phyloP scores from a whole-genome alignment of 305 asterid species.

The Fraxinus dipetala region DNA sequence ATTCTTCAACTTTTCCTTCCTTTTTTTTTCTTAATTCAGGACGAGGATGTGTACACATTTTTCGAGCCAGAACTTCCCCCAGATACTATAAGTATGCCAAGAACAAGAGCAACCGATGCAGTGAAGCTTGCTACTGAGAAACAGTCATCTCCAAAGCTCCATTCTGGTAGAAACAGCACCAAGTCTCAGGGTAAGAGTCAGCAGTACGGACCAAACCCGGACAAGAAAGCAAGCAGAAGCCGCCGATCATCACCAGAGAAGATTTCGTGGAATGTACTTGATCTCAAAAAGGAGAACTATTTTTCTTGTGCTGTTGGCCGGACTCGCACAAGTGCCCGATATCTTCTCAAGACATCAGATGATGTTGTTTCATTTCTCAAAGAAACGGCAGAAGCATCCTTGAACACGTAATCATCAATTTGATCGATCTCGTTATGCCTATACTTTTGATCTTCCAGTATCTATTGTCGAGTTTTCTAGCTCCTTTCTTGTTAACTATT shows the following conservation, averaged over 20 bases:
- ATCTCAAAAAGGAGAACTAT: constrained; percentile 87
- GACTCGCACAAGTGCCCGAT: constrained; percentile 75
- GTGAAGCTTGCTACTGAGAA: constrained; percentile 36
- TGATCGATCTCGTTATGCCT: constrained; percentile 14
- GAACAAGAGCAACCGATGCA: constrained; percentile 50
- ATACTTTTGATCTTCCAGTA: constrained; percentile 11
- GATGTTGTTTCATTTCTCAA: constrained; percentile 66
- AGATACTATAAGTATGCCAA: constrained; percentile 45
- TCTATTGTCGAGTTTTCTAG: not conserved
- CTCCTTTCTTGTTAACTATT: not conserved
- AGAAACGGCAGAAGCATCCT: constrained; percentile 49
- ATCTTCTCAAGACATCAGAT: constrained; percentile 56
- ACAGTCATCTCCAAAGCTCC: constrained; percentile 43
- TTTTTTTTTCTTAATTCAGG: constrained; percentile 40
- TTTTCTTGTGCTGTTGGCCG: constrained; percentile 88
- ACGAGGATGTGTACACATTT: constrained; percentile 84
- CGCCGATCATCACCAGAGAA: constrained; percentile 49
- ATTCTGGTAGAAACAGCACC: constrained; percentile 40
- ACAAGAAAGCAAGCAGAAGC: constrained; percentile 38
- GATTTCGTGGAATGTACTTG: constrained; percentile 83
- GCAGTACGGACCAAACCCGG: constrained; percentile 26
- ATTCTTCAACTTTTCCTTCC: not conserved
- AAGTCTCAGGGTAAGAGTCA: constrained; percentile 42
- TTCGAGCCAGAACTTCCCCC: constrained; percentile 91
- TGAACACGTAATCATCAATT: constrained; percentile 9